Percentiles rank a stretch among this genome's conserved stretches.
Conservation (phyloP, 2,329 filamentous ascomycete species). For the Sphaerostilbella broomeana region DNA sequence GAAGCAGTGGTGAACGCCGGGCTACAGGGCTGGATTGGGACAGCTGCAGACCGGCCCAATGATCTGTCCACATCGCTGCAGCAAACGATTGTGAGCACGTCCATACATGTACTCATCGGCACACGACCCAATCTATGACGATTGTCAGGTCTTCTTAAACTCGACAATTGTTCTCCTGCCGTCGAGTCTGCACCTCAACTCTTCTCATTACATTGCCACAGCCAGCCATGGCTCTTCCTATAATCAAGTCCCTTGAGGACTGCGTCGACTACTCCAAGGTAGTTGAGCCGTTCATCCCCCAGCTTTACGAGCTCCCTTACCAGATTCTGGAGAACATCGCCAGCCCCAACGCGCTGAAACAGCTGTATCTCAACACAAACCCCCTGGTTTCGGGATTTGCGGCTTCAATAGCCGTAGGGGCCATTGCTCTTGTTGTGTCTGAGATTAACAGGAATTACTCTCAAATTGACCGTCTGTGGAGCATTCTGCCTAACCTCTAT, state of each 20-base stretch:
- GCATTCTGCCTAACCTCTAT: slow-evolving; percentile 79
- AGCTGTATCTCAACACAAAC: slow-evolving; percentile 78
- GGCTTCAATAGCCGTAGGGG: slow-evolving; percentile 63
- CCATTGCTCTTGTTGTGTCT: slow-evolving; percentile 65
- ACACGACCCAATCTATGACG: slow-evolving; percentile 7
- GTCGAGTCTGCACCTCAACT: background rate
- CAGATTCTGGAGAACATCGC: slow-evolving; percentile 54
- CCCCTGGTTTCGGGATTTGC: slow-evolving; percentile 71
- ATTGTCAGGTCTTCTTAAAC: background rate
- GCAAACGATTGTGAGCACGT: too few species aligned
- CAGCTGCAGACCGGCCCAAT: too few species aligned
- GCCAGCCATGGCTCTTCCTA: slow-evolving; percentile 59
- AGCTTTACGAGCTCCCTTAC: slow-evolving; percentile 63
- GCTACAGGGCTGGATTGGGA: too few species aligned
- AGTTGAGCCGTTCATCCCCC: slow-evolving; percentile 66
- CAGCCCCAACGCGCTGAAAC: slow-evolving; percentile 55
- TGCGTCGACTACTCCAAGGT: slow-evolving; percentile 70
- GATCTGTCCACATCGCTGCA: too few species aligned
- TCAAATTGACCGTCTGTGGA: slow-evolving; percentile 93
- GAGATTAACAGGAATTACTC: slow-evolving; percentile 92
- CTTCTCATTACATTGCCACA: slow-evolving; percentile 1
- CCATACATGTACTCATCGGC: too few species aligned
- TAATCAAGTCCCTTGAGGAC: slow-evolving; percentile 63
- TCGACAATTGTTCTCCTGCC: background rate
- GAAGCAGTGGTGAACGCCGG: too few species aligned